Conservation (phyloP, 2,329 filamentous ascomycete genomes). For the Chaetomium globosum region DNA sequence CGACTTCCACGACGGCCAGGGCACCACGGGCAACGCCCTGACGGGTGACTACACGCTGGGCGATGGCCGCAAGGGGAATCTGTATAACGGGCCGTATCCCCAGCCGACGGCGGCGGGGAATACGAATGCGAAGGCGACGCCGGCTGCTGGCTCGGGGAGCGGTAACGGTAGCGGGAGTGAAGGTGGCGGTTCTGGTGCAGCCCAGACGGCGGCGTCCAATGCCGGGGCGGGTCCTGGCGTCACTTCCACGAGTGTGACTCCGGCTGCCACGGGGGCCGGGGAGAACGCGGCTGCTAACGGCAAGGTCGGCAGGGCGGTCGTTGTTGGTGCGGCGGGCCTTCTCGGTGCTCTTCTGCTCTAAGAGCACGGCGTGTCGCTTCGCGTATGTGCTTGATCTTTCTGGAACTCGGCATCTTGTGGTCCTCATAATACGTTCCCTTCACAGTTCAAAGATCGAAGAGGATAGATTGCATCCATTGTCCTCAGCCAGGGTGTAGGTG, state of each 20-base stretch:
- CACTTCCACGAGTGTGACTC: neutral
- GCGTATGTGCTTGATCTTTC: too few relatives aligned
- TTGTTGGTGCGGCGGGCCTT: neutral
- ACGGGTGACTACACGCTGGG: slow-evolving; percentile 13
- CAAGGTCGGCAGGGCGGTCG: neutral
- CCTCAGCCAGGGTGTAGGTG: too few relatives aligned
- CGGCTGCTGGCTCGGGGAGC: neutral
- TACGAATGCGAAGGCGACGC: neutral
- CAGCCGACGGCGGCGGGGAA: slow-evolving; percentile 1
- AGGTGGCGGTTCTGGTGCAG: neutral
- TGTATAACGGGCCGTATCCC: slow-evolving; percentile 16
- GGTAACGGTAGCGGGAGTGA: neutral
- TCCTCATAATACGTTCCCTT: too few relatives aligned
- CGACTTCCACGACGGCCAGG: slow-evolving; percentile 19
- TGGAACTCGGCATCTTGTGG: too few relatives aligned
- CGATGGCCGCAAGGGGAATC: slow-evolving; percentile 17
- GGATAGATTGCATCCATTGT: too few relatives aligned
- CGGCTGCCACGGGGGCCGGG: neutral
- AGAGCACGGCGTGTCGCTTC: neutral
- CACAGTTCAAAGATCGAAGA: too few relatives aligned
- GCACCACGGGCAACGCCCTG: slow-evolving; percentile 9
- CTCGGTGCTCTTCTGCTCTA: neutral
- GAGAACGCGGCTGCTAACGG: neutral
- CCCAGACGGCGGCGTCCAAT: too few relatives aligned
- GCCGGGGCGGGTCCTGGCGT: too few relatives aligned